Evolutionary conservation across 805 yeast genomes (phyloP), one percentile per base, ranked within the genome.

Genomic region (Cyberlindnera nakhonratchasimensis): DNA sequence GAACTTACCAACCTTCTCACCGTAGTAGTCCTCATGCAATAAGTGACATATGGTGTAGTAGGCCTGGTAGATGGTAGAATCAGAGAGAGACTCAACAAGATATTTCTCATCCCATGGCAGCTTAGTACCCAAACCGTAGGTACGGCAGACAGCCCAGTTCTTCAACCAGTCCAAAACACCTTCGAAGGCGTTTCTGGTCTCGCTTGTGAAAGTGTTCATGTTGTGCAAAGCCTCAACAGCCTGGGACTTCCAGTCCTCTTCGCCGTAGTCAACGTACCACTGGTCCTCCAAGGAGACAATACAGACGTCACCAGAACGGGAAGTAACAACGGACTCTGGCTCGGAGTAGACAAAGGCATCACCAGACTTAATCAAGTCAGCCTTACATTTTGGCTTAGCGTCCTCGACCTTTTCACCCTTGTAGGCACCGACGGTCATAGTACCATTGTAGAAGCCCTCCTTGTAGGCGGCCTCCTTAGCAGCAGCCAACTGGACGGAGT

Each of bases 181-280:
- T 67, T 89, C 96, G 57, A 93, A 91, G 6, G 95, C 96, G 60
- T 91, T 80, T 57, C 84, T 77, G 31, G 95, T 86, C 70, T 90
- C 98, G 37, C 81, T 72, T 40, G 82, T 74, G 72, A 77, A 91
- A 10, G 90, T 76, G 63, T 85, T 77, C 91, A 93, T 81, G 46
- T 66, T 62, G 35, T 72, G 74, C 48, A 93, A 74, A 63, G 95
- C 84, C 56, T 84, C 93, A 50, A 80, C 68, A 40, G 96, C 95
- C 62, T 77, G 79, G 13, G 72, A 66, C 61, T 85, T 86, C 99
- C 99, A 93, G 13, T 40, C 43, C 10, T 38, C 87, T 75, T 93
- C 99, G 75, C 99, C 99, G 59, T 93, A 93, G 64, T 93, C 97
- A 57, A 87, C 77, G 66, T 80, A 93, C 99, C 99, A 93, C 73